phyloP scores from a whole-genome alignment of 2,329 filamentous ascomycete genomes.

The Fusarium brevicatenulatum region DNA sequence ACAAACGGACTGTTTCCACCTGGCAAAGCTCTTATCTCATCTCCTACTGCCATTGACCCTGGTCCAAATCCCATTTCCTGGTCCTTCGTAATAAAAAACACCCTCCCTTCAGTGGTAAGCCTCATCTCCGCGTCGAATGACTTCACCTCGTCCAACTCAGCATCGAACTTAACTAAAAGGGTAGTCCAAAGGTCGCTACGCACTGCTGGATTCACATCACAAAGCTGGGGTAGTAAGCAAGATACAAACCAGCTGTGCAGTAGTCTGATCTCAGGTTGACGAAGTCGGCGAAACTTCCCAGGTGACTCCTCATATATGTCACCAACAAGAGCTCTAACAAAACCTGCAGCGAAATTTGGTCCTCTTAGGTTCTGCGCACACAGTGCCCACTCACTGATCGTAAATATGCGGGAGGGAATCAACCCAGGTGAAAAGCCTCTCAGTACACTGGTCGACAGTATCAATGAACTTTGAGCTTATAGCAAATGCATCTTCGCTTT shows the following conservation, averaged over 20 bases:
- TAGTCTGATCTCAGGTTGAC: neutral
- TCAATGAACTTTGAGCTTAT: neutral
- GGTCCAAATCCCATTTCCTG: neutral
- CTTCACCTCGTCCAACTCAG: neutral
- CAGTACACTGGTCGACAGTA: accelerated
- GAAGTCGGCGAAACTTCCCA: neutral
- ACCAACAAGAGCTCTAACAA: neutral
- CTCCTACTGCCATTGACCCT: neutral
- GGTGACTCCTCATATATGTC: neutral
- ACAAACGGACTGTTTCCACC: neutral
- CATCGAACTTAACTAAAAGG: neutral
- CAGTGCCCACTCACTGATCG: neutral
- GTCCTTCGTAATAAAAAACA: neutral
- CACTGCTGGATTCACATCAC: neutral
- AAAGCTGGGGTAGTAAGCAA: neutral
- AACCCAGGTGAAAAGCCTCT: neutral
- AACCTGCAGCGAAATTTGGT: neutral
- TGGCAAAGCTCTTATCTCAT: neutral
- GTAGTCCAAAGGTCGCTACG: too few species aligned
- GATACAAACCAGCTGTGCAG: neutral
- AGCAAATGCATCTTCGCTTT: accelerated
- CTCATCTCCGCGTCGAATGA: neutral
- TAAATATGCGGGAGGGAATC: neutral
- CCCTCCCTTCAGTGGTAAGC: neutral
- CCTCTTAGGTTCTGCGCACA: neutral